Base-by-base conservation (phyloP, 768 basidiomycete genomes). In the Lentinula guzmanii region DNA sequence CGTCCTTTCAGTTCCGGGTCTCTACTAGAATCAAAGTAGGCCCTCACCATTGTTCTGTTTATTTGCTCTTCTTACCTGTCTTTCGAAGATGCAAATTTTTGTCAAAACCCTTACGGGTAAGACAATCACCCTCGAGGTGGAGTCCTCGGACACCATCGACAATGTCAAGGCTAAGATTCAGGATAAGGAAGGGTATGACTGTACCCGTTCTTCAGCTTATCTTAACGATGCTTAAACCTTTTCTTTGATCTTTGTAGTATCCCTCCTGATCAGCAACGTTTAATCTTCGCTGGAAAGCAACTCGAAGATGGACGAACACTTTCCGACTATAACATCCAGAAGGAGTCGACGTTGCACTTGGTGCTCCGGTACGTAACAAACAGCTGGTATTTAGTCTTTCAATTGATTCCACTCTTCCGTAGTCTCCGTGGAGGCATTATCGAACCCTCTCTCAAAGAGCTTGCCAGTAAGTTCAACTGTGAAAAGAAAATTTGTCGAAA, bases 401-500 rank as follows among this genome's bases (percentile, higher is more conserved):
- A 45, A 10, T 21, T n/a, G 11, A 9, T 28, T 31, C 55, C 11
- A 24, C 6, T 57, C 11, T n/a, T 11, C 37, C 28, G n/a, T 65
- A 91, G 91, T 82, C 92, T 96, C 69, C 91, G 94, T 75, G 95
- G 97, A 64, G 97, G 97, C 57, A 94, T 99, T 82, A 98, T 99
- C 67, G 97, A 99, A 80, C 97, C 97, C 64, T 98, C 97, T 66
- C 81, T 99, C 71, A 98, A 98, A 79, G 93, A 94, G 45, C 86
- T 98, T 63, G 97, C 97, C 62, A 84, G 89, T 74, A 96, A 96
- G 77, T 97, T 95, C 87, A 98, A 98, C 81, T 98, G 95, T 76
- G 94, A 97, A 79, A 96, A 96, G 84, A 93, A 95, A 75, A 98
- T 98, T 70, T 98, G 97, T 86, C 94, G 97, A 77, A 98, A 98